Percentiles rank a stretch among this genome's conserved stretches.
Evolutionary conservation across 345 rosid genomes (phyloP).

Genomic region (rapeseed (Brassica napus)): Da-Ae NC_063439.1:2177001-2177500

Average conservation of each 20-base stretch:
- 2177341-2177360: neutral
- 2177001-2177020: neutral
- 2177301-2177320: conserved; percentile 14
- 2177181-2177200: neutral
- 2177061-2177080: neutral
- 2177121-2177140: conserved; percentile 9
- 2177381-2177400: conserved; percentile 77
- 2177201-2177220: conserved; percentile 9
- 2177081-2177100: neutral
- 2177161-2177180: neutral
- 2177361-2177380: conserved; percentile 77
- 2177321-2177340: neutral
- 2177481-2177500: conserved; percentile 91
- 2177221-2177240: conserved; percentile 79
- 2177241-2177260: conserved; percentile 94
- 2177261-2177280: conserved; percentile 99
- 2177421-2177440: conserved; percentile 75
- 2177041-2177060: neutral
- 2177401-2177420: conserved; percentile 99
- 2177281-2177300: conserved; percentile 89
- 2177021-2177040: conserved; percentile 8
- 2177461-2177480: conserved; percentile 95
- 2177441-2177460: conserved; percentile 91
- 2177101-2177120: neutral
- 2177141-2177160: neutral